These are phyloP conservation scores for Rhododendron mucronatum DNA, from an alignment of 148 eudicot genomes.

Conservation along the genomic window DNA sequence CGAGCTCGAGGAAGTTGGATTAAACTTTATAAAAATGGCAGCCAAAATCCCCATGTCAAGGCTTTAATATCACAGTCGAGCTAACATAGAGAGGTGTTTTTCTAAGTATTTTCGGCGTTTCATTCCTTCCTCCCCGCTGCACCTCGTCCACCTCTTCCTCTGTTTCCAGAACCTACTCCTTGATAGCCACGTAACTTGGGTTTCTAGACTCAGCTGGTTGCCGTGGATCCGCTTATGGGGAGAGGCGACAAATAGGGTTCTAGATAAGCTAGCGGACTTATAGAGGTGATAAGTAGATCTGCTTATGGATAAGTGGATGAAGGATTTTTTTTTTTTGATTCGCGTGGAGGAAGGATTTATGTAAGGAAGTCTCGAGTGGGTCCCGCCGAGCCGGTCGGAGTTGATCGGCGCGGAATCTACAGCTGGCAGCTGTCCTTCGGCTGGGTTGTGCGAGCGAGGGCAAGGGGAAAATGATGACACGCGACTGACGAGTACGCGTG, in stretches of 20 bases:
- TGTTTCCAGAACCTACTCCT: too few relatives aligned
- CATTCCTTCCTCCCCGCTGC: too few relatives aligned
- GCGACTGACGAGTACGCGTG: not conserved
- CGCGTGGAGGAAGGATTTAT: accelerated
- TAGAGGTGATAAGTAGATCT: not conserved
- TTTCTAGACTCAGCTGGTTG: too few relatives aligned
- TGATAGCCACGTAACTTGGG: too few relatives aligned
- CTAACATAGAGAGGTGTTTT: conserved; percentile 38
- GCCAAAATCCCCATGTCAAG: not conserved
- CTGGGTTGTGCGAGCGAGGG: not conserved
- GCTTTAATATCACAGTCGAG: conserved; percentile 16
- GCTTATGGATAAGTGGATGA: conserved; percentile 12
- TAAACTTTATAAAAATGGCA: conserved; percentile 30
- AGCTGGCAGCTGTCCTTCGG: conserved; percentile 21
- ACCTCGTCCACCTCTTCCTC: too few relatives aligned
- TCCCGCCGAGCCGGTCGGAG: conserved; percentile 24
- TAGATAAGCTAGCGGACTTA: not conserved
- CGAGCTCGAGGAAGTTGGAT: conserved; percentile 64
- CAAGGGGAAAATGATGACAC: not conserved
- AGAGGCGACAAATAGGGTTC: conserved; percentile 21
- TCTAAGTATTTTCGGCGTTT: not conserved
- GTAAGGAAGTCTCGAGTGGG: conserved; percentile 8
- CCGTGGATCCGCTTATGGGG: conserved; percentile 4
- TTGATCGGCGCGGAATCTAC: conserved; percentile 50
- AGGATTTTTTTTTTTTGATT: too few relatives aligned